phyloP scores from a whole-genome alignment of 2,329 filamentous ascomycete species.

The Oidium heveae region DNA sequence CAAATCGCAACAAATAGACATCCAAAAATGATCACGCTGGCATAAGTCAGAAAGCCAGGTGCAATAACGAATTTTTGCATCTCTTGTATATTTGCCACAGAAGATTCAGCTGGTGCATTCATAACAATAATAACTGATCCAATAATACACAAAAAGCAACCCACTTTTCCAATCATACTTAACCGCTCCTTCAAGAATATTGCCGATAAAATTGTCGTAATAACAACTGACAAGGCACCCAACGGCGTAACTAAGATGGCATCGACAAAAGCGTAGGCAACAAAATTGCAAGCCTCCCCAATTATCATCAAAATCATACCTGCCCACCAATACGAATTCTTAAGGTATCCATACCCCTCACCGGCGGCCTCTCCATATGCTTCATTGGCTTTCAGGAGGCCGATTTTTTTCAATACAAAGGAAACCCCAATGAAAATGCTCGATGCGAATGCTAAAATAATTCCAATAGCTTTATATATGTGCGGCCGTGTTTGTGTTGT shows the following conservation, averaged over 20 bases:
- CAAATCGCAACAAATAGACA: constrained; percentile 50
- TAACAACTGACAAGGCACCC: constrained; percentile 74
- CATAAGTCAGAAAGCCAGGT: constrained; percentile 66
- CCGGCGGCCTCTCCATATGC: constrained; percentile 93
- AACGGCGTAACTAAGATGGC: constrained; percentile 85
- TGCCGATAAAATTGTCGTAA: constrained; percentile 72
- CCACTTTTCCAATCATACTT: constrained; percentile 87
- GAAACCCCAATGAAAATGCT: constrained; percentile 84
- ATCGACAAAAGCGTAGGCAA: constrained; percentile 89
- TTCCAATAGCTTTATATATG: constrained; percentile 63
- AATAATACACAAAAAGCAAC: constrained; percentile 84
- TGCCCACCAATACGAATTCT: constrained; percentile 83
- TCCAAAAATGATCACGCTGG: constrained; percentile 57
- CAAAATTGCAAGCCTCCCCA: constrained; percentile 91
- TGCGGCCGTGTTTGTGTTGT: constrained; percentile 8
- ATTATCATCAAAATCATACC: constrained; percentile 96
- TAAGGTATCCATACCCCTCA: constrained; percentile 91
- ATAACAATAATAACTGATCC: constrained; percentile 84
- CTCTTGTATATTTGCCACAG: constrained; percentile 67
- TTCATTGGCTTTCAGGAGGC: constrained; percentile 71
- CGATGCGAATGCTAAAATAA: constrained; percentile 62
- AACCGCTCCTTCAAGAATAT: constrained; percentile 90
- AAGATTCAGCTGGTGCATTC: constrained; percentile 70
- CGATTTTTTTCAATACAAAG: constrained; percentile 88
- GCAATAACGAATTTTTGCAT: constrained; percentile 74